These are phyloP conservation scores for Gnomoniopsis smithogilvyi DNA, from an alignment of 2,329 filamentous ascomycete genomes.

Conservation along the genomic window DNA sequence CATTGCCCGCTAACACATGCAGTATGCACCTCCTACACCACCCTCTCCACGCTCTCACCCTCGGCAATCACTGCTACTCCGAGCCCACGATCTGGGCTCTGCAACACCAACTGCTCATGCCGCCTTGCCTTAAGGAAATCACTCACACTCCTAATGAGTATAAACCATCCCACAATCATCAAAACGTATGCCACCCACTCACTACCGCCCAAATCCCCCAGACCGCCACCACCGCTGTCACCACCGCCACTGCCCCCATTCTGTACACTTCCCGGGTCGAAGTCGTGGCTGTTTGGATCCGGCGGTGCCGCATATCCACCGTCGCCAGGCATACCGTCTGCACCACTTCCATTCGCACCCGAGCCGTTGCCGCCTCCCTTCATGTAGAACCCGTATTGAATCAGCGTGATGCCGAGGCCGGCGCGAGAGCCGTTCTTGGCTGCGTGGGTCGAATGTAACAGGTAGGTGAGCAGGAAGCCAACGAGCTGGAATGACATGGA, in stretches of 20 bases:
- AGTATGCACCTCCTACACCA: conserved; percentile 50
- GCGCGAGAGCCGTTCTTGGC: conserved; percentile 96
- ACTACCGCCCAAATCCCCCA: conserved; percentile 62
- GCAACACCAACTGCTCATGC: conserved; percentile 89
- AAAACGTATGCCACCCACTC: conserved; percentile 91
- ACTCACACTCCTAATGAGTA: conserved; percentile 88
- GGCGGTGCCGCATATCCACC: conserved; percentile 64
- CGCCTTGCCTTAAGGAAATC: conserved; percentile 85
- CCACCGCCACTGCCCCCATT: conserved; percentile 30
- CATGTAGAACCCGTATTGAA: conserved; percentile 97
- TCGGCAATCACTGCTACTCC: conserved; percentile 82
- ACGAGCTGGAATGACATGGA: conserved; percentile 96
- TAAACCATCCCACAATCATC: conserved; percentile 98
- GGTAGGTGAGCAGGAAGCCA: conserved; percentile 95
- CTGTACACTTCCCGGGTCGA: conserved; percentile 69
- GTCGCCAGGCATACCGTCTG: conserved; percentile 36
- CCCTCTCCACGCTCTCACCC: conserved; percentile 74
- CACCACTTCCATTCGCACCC: conserved; percentile 26
- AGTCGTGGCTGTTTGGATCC: conserved; percentile 88
- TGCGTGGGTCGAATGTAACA: conserved; percentile 95
- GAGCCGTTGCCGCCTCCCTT: conserved; percentile 49
- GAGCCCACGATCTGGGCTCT: conserved; percentile 86
- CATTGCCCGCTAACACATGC: not conserved
- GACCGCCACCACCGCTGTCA: conserved; percentile 41
- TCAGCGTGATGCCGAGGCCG: conserved; percentile 88